Base-by-base conservation (phyloP, 1,284 basidiomycete genomes). In the Trichosporon sp. region DNA sequence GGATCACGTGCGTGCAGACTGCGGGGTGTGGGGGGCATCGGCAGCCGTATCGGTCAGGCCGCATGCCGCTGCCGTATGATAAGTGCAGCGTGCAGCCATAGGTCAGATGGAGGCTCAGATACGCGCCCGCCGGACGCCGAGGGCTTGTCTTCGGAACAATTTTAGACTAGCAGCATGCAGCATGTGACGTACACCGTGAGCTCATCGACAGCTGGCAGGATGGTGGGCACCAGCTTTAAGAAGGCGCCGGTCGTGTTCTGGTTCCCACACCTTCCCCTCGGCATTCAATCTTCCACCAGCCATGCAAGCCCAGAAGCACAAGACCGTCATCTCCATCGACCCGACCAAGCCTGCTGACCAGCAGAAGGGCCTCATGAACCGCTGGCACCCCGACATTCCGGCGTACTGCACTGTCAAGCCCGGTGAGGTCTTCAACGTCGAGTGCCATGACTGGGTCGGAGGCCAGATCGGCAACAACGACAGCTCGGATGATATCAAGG, bases 381-480 rank as follows among this genome's bases (percentile, higher is more conserved):
- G 63, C 33, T 65, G 63, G 63, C 63, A 65, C 27, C 63, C 63
- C 56, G 63, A 64, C 33, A 60, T 66, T 11, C 65, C 65, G 2
- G 56, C 65, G 1, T 58, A 49, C 46, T 54, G 31, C 16, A 70
- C 68, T 1, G 72, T 78, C 49, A 65, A 71, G 49, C 70, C 66
- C 7, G 73, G 70, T 7, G 66, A 87, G 83, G 84, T 86, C 2
- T 91, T 91, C 83, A 89, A 89, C 66, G 77, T 90, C 32, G 85
- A 90, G 79, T 89, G 87, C 66, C 83, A 89, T 86, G 88, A 90
- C 69, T 90, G 88, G 86, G 89, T 88, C 11, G 88, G 88, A 19
- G 87, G 87, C 0, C 65, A 62, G 58, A 63, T 90, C 58, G 85
- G 85, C 44, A 90, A 89, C 75, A 89, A 88, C 66, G 88, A 90